These are phyloP conservation scores for Pilasporangium apinafurcum DNA, from an alignment of 352 stramenopile species.

Conservation along the genomic window DNA sequence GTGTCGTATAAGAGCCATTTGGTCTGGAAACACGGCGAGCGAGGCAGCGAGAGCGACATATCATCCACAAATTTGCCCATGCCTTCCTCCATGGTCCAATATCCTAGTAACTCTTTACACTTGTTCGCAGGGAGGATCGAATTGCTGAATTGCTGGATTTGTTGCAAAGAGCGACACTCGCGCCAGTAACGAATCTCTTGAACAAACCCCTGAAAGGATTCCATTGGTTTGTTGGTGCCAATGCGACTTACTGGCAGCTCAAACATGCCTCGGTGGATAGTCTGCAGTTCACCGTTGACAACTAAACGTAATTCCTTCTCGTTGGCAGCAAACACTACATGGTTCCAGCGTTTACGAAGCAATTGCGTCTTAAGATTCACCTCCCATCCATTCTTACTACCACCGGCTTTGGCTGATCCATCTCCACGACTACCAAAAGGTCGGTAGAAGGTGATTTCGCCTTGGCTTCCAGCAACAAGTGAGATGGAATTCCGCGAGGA, in stretches of 20 bases:
- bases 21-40: slow-evolving; percentile 32
- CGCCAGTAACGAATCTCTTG: slow-evolving; percentile 72
- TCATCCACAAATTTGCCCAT: slow-evolving; percentile 69
- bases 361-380: slow-evolving; percentile 42
- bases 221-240: slow-evolving; percentile 22
- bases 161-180: slow-evolving; percentile 22
- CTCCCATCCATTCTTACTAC: slow-evolving; percentile 19
- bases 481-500: slow-evolving; percentile 45
- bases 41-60: slow-evolving; percentile 46
- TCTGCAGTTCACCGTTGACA: slow-evolving; percentile 34
- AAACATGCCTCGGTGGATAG: slow-evolving; percentile 38
- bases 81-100: slow-evolving; percentile 78
- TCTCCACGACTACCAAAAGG: slow-evolving; percentile 4
- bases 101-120: slow-evolving; percentile 30
- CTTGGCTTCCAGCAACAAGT: slow-evolving; percentile 19
- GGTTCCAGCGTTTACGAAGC: slow-evolving; percentile 44
- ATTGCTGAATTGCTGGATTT: slow-evolving; percentile 22
- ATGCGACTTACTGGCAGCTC: slow-evolving; percentile 45
- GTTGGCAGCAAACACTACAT: slow-evolving; percentile 47
- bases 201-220: slow-evolving; percentile 56
- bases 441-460: slow-evolving; percentile 37
- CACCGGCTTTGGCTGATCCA: slow-evolving; percentile 1
- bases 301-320: slow-evolving; percentile 42
- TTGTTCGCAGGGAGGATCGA: slow-evolving; percentile 35
- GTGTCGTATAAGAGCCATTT: slow-evolving; percentile 51